A percentile compares a stretch with the other conserved stretches of the same genome.
Conservation (phyloP, 371 early-diverging fungal species). For the Mortierella sp. region DNA sequence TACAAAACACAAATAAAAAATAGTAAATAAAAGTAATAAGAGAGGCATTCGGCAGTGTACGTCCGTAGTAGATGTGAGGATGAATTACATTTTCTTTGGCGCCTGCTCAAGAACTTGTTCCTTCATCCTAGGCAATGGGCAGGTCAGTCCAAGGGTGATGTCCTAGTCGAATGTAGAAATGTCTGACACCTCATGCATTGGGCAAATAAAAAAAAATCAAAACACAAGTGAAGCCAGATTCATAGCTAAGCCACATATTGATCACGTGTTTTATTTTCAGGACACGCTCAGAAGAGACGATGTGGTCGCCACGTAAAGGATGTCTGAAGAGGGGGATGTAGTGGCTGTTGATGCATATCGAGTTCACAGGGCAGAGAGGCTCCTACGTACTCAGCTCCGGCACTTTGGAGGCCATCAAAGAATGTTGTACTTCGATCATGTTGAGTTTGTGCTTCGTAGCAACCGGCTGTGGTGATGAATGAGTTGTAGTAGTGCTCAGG, state of each 20-base stretch:
- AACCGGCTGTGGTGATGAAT: not conserved
- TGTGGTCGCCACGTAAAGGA: constrained; percentile 44
- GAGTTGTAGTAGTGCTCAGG: not conserved
- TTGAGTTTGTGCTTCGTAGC: not conserved
- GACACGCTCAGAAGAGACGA: constrained; percentile 15
- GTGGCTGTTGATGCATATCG: not conserved
- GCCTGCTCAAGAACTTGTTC: constrained; percentile 84
- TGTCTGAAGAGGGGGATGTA: not conserved
- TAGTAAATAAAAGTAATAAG: not conserved
- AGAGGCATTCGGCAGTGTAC: not conserved
- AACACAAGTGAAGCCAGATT: not conserved
- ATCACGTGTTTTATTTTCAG: constrained; percentile 1
- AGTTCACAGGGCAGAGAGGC: not conserved
- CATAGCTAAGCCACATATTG: constrained; percentile 11
- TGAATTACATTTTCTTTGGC: constrained; percentile 82
- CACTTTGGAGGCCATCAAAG: not conserved
- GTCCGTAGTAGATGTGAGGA: not conserved
- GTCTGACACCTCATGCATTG: not conserved
- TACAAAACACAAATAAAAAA: not conserved
- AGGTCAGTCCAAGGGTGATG: constrained; percentile 19
- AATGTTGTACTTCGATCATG: not conserved
- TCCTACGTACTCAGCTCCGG: not conserved
- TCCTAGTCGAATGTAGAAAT: constrained; percentile 10
- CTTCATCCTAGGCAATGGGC: constrained; percentile 69
- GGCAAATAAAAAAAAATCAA: constrained; percentile 19